phyloP scores from a whole-genome alignment of 106 monocot genomes.

The Vanilla planifolia region DNA sequence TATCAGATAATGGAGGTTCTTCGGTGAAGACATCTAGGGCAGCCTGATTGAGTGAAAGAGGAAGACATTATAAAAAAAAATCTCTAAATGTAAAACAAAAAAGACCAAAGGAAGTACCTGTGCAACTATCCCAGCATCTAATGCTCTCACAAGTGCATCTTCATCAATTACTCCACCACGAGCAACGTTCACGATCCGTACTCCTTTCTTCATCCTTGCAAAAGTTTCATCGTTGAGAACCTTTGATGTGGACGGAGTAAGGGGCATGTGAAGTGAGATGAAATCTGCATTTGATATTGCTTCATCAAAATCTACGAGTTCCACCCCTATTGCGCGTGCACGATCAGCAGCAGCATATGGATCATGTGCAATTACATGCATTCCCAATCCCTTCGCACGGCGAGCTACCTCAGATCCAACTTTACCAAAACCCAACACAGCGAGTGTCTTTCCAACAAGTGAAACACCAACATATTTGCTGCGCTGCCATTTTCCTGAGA shows the following conservation, averaged over 20 bases:
- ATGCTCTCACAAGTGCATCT: slow-evolving; percentile 57
- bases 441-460: slow-evolving; percentile 69
- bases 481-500: slow-evolving; percentile 76
- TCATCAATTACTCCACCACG: slow-evolving; percentile 75
- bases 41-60: slow-evolving; percentile 26
- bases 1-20: slow-evolving; percentile 61
- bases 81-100: not conserved
- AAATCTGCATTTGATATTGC: slow-evolving; percentile 53
- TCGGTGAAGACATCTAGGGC: slow-evolving; percentile 76
- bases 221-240: slow-evolving; percentile 63
- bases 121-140: slow-evolving; percentile 55
- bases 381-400: slow-evolving; percentile 72
- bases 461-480: slow-evolving; percentile 84
- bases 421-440: slow-evolving; percentile 73
- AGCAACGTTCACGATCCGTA: slow-evolving; percentile 68
- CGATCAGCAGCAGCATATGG: slow-evolving; percentile 81
- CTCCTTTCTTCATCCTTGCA: slow-evolving; percentile 65
- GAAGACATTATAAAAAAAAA: not conserved
- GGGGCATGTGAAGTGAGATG: slow-evolving; percentile 69
- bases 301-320: slow-evolving; percentile 56
- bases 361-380: slow-evolving; percentile 80
- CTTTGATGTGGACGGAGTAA: slow-evolving; percentile 55
- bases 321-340: slow-evolving; percentile 70
- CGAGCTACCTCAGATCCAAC: slow-evolving; percentile 79
- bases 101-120: slow-evolving; percentile 26